These are phyloP conservation scores for Tylopilus sp. DNA, from an alignment of 1,284 basidiomycete species.

Conservation along the genomic window DNA sequence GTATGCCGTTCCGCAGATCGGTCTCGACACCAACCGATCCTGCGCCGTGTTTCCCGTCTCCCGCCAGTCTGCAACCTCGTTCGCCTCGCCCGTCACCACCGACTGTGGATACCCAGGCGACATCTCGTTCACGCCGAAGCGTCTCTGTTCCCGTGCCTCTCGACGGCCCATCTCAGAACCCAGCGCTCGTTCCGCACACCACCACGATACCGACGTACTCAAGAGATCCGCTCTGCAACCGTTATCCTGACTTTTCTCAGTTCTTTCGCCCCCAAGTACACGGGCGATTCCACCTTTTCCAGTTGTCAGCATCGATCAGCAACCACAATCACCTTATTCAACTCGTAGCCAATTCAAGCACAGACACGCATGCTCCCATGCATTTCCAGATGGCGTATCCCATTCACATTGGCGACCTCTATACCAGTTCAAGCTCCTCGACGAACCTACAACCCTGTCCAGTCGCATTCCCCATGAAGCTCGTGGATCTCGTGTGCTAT, in stretches of 20 bases:
- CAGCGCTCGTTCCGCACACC: not conserved
- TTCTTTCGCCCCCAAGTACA: conserved; percentile 24
- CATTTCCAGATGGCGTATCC: conserved; percentile 1
- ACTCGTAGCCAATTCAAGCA: not conserved
- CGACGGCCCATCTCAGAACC: not conserved
- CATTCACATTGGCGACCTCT: not conserved
- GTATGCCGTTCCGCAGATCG: not conserved
- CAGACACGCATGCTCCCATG: not conserved
- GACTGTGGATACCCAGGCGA: not conserved
- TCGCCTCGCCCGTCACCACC: not conserved
- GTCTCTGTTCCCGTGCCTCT: conserved; percentile 1
- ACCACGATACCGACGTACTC: conserved; percentile 21
- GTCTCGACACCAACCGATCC: conserved; percentile 5
- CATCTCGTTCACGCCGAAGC: conserved; percentile 1
- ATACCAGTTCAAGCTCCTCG: not conserved
- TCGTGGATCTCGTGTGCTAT: conserved; percentile 14
- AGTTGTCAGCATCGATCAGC: not conserved
- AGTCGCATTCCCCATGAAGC: conserved; percentile 22
- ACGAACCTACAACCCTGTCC: conserved; percentile 14
- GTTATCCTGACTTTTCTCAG: conserved; percentile 34
- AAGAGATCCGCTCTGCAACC: conserved; percentile 31
- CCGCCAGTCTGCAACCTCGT: not conserved
- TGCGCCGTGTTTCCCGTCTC: conserved; percentile 1
- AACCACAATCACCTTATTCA: not conserved
- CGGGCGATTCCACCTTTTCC: conserved; percentile 10